Evolutionary conservation across 2,329 filamentous ascomycete genomes (phyloP).

Genomic region (Epichloe brachyelytri): DNA sequence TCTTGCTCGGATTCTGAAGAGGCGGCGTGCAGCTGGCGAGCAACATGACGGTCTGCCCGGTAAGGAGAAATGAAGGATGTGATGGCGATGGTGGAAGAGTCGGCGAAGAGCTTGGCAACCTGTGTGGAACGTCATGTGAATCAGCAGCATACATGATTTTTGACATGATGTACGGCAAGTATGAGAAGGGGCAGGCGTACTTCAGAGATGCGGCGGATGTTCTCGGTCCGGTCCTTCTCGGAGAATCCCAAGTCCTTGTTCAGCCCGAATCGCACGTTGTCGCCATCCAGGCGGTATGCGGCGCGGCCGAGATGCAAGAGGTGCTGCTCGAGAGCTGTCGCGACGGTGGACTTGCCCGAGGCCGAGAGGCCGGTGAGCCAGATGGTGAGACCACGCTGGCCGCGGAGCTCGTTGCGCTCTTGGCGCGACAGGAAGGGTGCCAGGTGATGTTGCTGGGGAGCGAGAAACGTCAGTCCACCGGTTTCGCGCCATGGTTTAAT

Average conservation of each 20-base stretch:
- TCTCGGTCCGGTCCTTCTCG: slow-evolving; percentile 89
- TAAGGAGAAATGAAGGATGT: slow-evolving; percentile 98
- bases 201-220: slow-evolving; percentile 93
- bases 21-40: slow-evolving; percentile 64
- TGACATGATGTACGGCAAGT: background rate
- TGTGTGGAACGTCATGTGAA: slow-evolving; percentile 14
- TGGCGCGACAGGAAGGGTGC: slow-evolving; percentile 70
- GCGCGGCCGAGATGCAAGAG: slow-evolving; percentile 72
- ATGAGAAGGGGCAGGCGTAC: slow-evolving; percentile 16
- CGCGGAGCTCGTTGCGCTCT: slow-evolving; percentile 62
- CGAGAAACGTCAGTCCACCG: background rate
- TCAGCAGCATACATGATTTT: background rate
- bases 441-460: slow-evolving; percentile 70
- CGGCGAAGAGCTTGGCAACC: slow-evolving; percentile 94
- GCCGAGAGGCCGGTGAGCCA: slow-evolving; percentile 97
- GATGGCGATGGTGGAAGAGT: slow-evolving; percentile 74
- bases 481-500: too few relatives aligned
- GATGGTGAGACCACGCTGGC: slow-evolving; percentile 84
- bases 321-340: slow-evolving; percentile 92
- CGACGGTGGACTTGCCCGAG: slow-evolving; percentile 93
- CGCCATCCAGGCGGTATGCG: slow-evolving; percentile 90
- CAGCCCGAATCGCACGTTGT: slow-evolving; percentile 95
- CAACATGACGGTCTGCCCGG: slow-evolving; percentile 69
- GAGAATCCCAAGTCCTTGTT: slow-evolving; percentile 97
- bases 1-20: slow-evolving; percentile 42